Evolutionary conservation across 78 protist species (phyloP), one percentile per base, ranked within the genome.

Genomic region (Dictyostelium purpureum): DNA sequence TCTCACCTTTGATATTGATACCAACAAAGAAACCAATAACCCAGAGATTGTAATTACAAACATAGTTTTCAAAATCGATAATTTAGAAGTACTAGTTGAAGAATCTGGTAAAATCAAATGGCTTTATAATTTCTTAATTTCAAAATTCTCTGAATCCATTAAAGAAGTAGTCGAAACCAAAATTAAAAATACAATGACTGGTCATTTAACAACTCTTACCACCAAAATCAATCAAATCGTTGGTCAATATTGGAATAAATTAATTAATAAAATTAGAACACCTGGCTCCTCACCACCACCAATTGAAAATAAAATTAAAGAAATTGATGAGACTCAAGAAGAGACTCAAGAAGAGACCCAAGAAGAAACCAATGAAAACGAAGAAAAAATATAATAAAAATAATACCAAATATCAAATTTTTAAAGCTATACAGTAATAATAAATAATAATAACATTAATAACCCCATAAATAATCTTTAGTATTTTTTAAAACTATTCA

Each of bases 131-230:
- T 73, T 59, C n/a, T 43, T 85, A 1, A 85, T 85, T 31, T 73
- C 82, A 54, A 85, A 85, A 38, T 85, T 85, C 28, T 70, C 80
- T 37, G 91, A 85, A 37, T 57, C 91, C 19, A 85, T 85, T 6
- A 85, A 70, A 51, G 65, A 57, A 7, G 66, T 69, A 0, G 91
- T 85, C 0, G 91, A 85, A 45, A 59, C 28, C 16, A 85, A 73
- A 73, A 85, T 85, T 40, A 85, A 85, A 45, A 61, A 61, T 54
- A 85, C 91, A 2, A 70, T 85, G 11, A 85, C 83, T 3, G 47
- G 56, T 33, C 91, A 85, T 59, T 28, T 85, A 10, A 85, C 43
- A 33, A 57, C 91, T 4, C 59, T 85, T 4, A 70, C 91, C 4
- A 59, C 83, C 6, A 85, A 85, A 56, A 73, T 85, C 31, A 85